Evolutionary conservation across 768 basidiomycete species (phyloP).

Genomic region (Cystofilobasidium macerans): DNA sequence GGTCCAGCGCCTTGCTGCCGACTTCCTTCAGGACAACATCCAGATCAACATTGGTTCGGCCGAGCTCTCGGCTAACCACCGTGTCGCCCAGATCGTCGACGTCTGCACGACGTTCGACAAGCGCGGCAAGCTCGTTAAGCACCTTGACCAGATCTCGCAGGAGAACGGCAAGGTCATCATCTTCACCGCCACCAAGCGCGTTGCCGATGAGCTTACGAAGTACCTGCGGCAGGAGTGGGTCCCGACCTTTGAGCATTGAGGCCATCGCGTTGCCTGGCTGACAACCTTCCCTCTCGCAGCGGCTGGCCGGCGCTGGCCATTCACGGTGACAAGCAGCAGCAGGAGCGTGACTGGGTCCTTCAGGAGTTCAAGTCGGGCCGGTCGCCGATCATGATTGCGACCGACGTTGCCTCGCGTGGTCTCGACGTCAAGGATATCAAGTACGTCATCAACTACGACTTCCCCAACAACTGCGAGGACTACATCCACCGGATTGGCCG

Average conservation of each 20-base stretch:
- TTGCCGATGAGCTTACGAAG: slow-evolving; percentile 97
- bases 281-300: slow-evolving; percentile 6
- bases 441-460: slow-evolving; percentile 85
- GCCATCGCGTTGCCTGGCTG: too few species aligned
- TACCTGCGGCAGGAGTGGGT: slow-evolving; percentile 62
- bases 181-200: slow-evolving; percentile 85
- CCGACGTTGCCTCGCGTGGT: slow-evolving; percentile 46
- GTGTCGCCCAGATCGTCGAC: slow-evolving; percentile 90
- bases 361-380: slow-evolving; percentile 97
- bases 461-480: slow-evolving; percentile 96
- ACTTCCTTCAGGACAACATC: slow-evolving; percentile 91
- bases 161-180: slow-evolving; percentile 99
- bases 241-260: too few species aligned
- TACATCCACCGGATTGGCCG: slow-evolving; percentile 88
- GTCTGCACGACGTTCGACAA: slow-evolving; percentile 97
- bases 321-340: slow-evolving; percentile 99
- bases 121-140: slow-evolving; percentile 87
- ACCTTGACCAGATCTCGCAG: slow-evolving; percentile 87
- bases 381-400: slow-evolving; percentile 94
- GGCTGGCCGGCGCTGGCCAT: slow-evolving; percentile 99
- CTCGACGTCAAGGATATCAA: slow-evolving; percentile 90
- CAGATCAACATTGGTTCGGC: slow-evolving; percentile 99
- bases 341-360: slow-evolving; percentile 97
- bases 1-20: slow-evolving; percentile 91
- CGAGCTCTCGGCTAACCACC: slow-evolving; percentile 97